phyloP scores from a whole-genome alignment of 2,329 filamentous ascomycete species.

The Microsporum canis region DNA sequence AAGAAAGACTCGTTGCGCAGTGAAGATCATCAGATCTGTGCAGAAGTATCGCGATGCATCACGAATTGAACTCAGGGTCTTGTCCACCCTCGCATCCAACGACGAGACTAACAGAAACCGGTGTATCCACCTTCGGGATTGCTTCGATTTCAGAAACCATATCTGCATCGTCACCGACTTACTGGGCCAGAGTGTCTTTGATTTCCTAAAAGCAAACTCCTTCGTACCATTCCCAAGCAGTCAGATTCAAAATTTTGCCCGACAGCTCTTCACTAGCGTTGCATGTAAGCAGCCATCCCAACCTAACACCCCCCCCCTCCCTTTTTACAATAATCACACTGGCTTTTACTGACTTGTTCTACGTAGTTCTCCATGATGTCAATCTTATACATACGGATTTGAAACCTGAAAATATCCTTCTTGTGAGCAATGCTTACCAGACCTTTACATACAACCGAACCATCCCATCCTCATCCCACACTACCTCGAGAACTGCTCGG shows the following conservation, averaged over 20 bases:
- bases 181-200: constrained; percentile 91
- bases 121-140: constrained; percentile 92
- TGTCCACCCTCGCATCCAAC: constrained; percentile 84
- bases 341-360: constrained; percentile 14
- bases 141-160: constrained; percentile 93
- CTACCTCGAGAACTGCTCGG: constrained; percentile 46
- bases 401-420: constrained; percentile 57
- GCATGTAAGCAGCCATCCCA: constrained; percentile 57
- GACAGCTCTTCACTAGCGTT: constrained; percentile 94
- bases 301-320: not conserved
- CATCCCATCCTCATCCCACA: constrained; percentile 53
- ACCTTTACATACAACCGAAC: constrained; percentile 59
- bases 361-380: constrained; percentile 78
- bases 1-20: constrained; percentile 70
- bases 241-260: constrained; percentile 93
- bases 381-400: constrained; percentile 88
- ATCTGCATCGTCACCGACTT: constrained; percentile 75
- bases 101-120: constrained; percentile 86
- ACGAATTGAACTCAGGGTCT: constrained; percentile 81
- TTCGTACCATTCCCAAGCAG: constrained; percentile 98
- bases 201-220: constrained; percentile 88
- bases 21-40: constrained; percentile 96
- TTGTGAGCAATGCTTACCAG: constrained; percentile 54
- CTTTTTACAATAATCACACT: constrained; percentile 13
- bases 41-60: constrained; percentile 97